These are phyloP conservation scores for Monilinia polystroma DNA, from an alignment of 2,329 filamentous ascomycete genomes.

Conservation along the genomic window DNA sequence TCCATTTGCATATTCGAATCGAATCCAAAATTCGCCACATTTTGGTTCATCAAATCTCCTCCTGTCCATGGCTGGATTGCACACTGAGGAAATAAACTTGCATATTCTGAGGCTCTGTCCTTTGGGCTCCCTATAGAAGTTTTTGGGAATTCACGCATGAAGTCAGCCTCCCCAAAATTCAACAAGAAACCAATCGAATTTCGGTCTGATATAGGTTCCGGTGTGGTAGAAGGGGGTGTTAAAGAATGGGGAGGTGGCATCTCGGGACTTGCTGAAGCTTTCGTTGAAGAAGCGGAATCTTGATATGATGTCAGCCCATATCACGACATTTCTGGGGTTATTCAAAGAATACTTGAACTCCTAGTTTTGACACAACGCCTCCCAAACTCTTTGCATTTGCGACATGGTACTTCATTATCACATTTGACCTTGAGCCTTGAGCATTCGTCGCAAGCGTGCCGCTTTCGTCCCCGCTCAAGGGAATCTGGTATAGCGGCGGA, in stretches of 20 bases:
- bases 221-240: conserved; percentile 29
- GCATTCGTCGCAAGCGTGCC: conserved; percentile 41
- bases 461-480: conserved; percentile 39
- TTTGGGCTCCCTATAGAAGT: conserved; percentile 32
- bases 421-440: conserved; percentile 41
- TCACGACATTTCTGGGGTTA: not conserved
- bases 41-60: conserved; percentile 5
- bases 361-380: conserved; percentile 37
- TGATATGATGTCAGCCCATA: conserved; percentile 16
- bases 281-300: conserved; percentile 16
- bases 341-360: conserved; percentile 25
- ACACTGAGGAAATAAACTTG: conserved; percentile 23
- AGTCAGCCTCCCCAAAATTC: conserved; percentile 38
- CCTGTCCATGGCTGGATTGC: conserved; percentile 24
- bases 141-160: conserved; percentile 37
- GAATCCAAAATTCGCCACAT: conserved; percentile 16
- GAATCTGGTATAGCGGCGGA: conserved; percentile 38
- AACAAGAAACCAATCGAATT: conserved; percentile 41
- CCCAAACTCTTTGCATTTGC: conserved; percentile 40
- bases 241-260: conserved; percentile 22
- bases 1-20: conserved; percentile 28
- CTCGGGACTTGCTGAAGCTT: conserved; percentile 33
- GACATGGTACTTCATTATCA: conserved; percentile 39
- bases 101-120: conserved; percentile 20
- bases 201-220: conserved; percentile 36